These are phyloP conservation scores for Pseudofabraea citricarpa DNA, from an alignment of 2,329 filamentous ascomycete species.

Conservation along the genomic window DNA sequence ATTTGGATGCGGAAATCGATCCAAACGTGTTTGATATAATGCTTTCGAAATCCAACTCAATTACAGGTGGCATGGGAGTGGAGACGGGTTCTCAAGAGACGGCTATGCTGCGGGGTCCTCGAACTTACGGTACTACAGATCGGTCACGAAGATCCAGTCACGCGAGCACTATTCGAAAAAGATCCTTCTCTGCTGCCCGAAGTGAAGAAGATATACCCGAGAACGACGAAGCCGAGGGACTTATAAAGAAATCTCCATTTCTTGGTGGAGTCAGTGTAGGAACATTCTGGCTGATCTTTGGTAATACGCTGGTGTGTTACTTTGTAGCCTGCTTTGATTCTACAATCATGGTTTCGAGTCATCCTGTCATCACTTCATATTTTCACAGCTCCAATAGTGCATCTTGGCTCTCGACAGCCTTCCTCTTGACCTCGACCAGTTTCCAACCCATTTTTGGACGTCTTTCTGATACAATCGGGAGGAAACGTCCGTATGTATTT, in stretches of 20 bases:
- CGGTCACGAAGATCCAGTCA: slow-evolving; percentile 13
- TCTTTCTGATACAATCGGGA: slow-evolving; percentile 68
- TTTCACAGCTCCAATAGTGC: slow-evolving; percentile 74
- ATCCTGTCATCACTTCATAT: slow-evolving; percentile 77
- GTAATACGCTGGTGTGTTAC: slow-evolving; percentile 51
- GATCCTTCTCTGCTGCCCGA: slow-evolving; percentile 14
- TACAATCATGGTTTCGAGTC: slow-evolving; percentile 76
- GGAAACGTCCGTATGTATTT: slow-evolving; percentile 61
- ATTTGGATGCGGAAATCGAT: slow-evolving; percentile 35
- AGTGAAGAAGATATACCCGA: slow-evolving; percentile 11
- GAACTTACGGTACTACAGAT: slow-evolving; percentile 16
- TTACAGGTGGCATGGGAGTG: slow-evolving; percentile 22
- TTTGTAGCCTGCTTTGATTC: slow-evolving; percentile 65
- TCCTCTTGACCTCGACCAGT: slow-evolving; percentile 70
- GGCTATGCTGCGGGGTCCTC: slow-evolving; percentile 24
- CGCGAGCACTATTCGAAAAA: slow-evolving; percentile 13
- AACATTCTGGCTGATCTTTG: slow-evolving; percentile 58
- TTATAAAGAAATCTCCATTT: slow-evolving; percentile 20
- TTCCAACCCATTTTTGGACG: slow-evolving; percentile 73
- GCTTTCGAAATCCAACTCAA: slow-evolving; percentile 21
- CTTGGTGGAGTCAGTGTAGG: slow-evolving; percentile 40
- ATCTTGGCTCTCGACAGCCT: slow-evolving; percentile 78
- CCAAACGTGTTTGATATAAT: slow-evolving; percentile 25
- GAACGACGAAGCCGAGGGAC: slow-evolving; percentile 9
- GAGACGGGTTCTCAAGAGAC: slow-evolving; percentile 24